Conservation (phyloP, 805 yeast species). For the Kuraishia hungarica region DNA sequence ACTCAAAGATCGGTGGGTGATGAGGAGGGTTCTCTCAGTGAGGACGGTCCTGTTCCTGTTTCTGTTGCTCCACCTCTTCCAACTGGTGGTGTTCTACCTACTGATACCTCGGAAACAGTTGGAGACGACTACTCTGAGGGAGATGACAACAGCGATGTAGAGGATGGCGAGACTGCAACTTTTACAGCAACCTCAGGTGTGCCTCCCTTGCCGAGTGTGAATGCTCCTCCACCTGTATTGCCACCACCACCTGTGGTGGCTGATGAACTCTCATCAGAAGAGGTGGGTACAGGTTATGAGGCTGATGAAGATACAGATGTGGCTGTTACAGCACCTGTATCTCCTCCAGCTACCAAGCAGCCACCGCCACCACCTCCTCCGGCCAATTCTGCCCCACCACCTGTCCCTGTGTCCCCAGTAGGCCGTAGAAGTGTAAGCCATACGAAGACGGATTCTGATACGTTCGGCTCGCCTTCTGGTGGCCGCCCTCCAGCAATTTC, state of each 20-base stretch:
- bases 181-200: background rate
- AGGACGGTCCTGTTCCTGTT: background rate
- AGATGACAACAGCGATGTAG: background rate
- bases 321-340: conserved; percentile 11
- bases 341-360: conserved; percentile 5
- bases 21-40: background rate
- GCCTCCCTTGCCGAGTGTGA: background rate
- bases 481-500: background rate
- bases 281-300: conserved; percentile 53
- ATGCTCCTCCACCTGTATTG: background rate
- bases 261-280: conserved; percentile 15
- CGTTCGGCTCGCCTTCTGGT: background rate
- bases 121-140: background rate
- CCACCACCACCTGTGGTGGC: conserved; percentile 10
- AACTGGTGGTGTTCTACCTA: conserved; percentile 7
- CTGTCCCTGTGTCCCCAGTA: background rate
- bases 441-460: background rate
- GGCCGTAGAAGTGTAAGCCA: background rate
- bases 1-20: background rate
- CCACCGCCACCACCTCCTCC: conserved; percentile 12
- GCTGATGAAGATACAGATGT: conserved; percentile 51
- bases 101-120: conserved; percentile 7
- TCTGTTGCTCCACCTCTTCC: background rate
- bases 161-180: background rate
- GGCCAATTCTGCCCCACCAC: conserved; percentile 7